Base-by-base conservation (phyloP, 1,284 basidiomycete species). In the Macrocybe sp. region DNA sequence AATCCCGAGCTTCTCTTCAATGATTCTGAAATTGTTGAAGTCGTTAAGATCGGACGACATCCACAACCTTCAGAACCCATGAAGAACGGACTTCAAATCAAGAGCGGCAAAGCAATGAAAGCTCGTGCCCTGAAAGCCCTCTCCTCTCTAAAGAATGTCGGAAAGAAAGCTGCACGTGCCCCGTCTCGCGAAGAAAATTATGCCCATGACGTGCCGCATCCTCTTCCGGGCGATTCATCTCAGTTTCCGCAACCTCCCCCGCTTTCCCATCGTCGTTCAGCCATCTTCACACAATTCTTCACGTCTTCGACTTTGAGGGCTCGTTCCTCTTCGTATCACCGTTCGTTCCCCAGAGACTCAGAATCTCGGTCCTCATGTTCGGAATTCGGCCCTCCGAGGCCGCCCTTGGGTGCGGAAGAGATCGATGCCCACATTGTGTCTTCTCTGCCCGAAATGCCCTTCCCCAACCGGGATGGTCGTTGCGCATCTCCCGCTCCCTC, bases 11-110 rank as follows among this genome's bases (percentile, higher is more conserved):
- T 22, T 22, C 12, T 44, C 59, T 66, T 69, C 50, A 59, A 73
- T 54, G 73, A 75, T 52, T 74, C 73, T 30, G 83, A 84, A 55
- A 73, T 86, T 33, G 67, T 85, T 9, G 85, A 88, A 61, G 78
- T 87, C 35, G 68, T 86, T 50, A 84, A 83, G 62, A 75, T 86
- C 46, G 72, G 75, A 52, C 71, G 79, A 48, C 52, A 56, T 44
- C 64, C 68, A 44, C 52, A 51, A 36, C 54, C 52, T 40, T 44
- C 55, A 7, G 50, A 58, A 37, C 58, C 62, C 16, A 3, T 4
- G 22, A 22, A 22, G 22, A 22, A 3, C 22, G 22, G 22, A 22
- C 22, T 22, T 22, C 22, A 22, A 22, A 52, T 65, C 32, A 78
- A 74, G 59, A 70, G 70, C 46, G 66, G 76, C 37, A 76, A 68